A percentile compares a stretch with the other conserved stretches of the same genome.
phyloP scores from a whole-genome alignment of 1,284 basidiomycete species.

The Filobasidium uniguttulatum region DNA sequence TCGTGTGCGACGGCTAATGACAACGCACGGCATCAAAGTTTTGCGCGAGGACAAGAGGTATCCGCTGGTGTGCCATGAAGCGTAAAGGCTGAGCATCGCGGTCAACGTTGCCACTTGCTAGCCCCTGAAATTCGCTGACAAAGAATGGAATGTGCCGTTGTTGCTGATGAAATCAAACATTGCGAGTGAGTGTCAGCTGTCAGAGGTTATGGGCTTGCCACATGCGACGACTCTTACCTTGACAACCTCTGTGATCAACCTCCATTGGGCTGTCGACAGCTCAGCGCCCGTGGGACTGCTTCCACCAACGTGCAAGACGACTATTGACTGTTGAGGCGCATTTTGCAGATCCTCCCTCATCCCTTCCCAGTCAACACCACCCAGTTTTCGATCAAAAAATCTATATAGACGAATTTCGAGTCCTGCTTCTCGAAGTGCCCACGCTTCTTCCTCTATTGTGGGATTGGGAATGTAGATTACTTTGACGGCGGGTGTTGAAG shows the following conservation, averaged over 20 bases:
- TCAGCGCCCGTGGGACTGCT: constrained; percentile 96
- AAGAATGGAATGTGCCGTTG: constrained; percentile 29
- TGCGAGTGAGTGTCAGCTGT: background rate
- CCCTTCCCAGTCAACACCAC: constrained; percentile 69
- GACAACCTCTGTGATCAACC: constrained; percentile 43
- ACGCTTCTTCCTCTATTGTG: constrained; percentile 27
- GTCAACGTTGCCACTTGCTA: constrained; percentile 30
- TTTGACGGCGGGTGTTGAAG: constrained; percentile 13
- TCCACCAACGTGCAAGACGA: constrained; percentile 84
- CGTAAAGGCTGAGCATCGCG: constrained; percentile 33
- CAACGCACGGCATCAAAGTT: constrained; percentile 32
- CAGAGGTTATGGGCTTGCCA: constrained; percentile 16
- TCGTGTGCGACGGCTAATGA: background rate
- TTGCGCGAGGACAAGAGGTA: constrained; percentile 33
- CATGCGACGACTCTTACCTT: constrained; percentile 17
- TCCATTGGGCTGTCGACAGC: constrained; percentile 80
- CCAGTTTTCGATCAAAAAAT: constrained; percentile 82
- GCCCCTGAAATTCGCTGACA: constrained; percentile 34
- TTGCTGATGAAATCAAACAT: background rate
- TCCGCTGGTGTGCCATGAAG: constrained; percentile 33
- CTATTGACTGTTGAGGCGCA: constrained; percentile 55
- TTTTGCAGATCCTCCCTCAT: constrained; percentile 51
- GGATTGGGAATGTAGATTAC: constrained; percentile 27
- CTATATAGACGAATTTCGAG: constrained; percentile 29
- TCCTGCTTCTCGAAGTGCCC: constrained; percentile 27